Base-by-base conservation (phyloP, 2,329 filamentous ascomycete species). In the Sarocladiaceae sp. region DNA sequence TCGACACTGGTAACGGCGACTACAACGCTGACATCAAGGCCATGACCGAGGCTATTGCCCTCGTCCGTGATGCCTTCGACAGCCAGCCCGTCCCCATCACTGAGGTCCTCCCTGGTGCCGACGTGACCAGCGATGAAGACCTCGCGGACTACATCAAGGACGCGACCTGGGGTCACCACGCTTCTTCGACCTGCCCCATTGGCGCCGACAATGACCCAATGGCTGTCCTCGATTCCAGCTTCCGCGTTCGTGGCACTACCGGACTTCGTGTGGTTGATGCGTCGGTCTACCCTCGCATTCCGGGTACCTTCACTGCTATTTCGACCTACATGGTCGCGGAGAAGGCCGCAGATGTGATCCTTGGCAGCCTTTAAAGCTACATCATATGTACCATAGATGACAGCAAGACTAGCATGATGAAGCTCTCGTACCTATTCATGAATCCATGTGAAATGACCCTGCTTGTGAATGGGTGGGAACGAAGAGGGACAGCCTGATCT, bases 11-110 rank as follows among this genome's bases (percentile, higher is more conserved):
- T 37, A 67, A 64, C 23, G 68, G 73, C 31, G 74, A 76, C 4
- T 68, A 71, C 6, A 65, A 66, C 1, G 68, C 72, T 39, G 71
- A 79, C 26, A 58, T 77, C 15, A 75, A 80, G 44, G 78, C 80
- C 1, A 58, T 82, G 10, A 68, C 71, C 26, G 80, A 86, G 60
- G 78, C 73, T 2, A 66, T 85, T 53, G 59, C 72, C 51, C 72
- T 79, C 10, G 70, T 73, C 0, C 74, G 79, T 11, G 63, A 72
- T 3, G 70, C 76, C 2, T 51, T 67, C 2, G 50, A 50, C 2
- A 48, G 52, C 39, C 61, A 62, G 44, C 29, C 53, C 0, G 61
- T 63, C 3, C 55, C 25, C 31, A 48, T 66, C 31, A 48, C 50
- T 40, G 12, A 59, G 52, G 54, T 54, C 11, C 51, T 61, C 1